Base-by-base conservation (phyloP, 192 early-diverging fungal genomes). In the Backusella westeae region DNA sequence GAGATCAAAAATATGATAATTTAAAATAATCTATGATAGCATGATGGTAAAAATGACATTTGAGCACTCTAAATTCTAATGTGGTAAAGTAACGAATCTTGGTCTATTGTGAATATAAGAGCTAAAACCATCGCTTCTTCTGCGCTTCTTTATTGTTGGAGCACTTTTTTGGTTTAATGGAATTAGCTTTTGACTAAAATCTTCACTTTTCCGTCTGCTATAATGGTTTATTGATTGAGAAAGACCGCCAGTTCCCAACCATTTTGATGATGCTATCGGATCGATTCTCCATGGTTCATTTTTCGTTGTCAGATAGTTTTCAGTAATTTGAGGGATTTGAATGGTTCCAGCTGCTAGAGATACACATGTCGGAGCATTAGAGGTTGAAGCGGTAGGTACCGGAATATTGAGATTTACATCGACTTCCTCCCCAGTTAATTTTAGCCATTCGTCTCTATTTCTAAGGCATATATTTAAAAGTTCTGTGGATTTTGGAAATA, bases 401-500 rank as follows among this genome's bases (percentile, higher is more conserved):
- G 35, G 35, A n/a, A 36, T 68, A 21, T 68, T 38, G 5, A 34
- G 19, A 26, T 36, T n/a, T 8, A 68, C 35, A n/a, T 68, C 67
- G n/a, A 68, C 19, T 36, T 68, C 35, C n/a, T 68, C 67, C 0
- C 34, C 15, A 19, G 67, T 36, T 38, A 89, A 68, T 15, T 76
- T 75, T 53, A 85, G 80, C 91, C 92, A 94, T 66, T 82, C 80
- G 4, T 42, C 77, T 38, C 89, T 77, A 77, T 95, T 95, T 26
- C 56, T 79, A 7, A 78, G 38, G 35, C 94, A 81, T 15, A 81
- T 75, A 1, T 81, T 82, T n/a, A 96, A 77, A 63, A 90, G 85
- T 21, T 84, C 80, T 4, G 87, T 83, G 0, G 90, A 87, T 19
- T 88, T 84, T 0, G 94, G 93, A 53, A 98, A 89, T 10, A 96